These are phyloP conservation scores for Fusarium metavorans DNA, from an alignment of 2,329 filamentous ascomycete species.

Conservation along the genomic window DNA sequence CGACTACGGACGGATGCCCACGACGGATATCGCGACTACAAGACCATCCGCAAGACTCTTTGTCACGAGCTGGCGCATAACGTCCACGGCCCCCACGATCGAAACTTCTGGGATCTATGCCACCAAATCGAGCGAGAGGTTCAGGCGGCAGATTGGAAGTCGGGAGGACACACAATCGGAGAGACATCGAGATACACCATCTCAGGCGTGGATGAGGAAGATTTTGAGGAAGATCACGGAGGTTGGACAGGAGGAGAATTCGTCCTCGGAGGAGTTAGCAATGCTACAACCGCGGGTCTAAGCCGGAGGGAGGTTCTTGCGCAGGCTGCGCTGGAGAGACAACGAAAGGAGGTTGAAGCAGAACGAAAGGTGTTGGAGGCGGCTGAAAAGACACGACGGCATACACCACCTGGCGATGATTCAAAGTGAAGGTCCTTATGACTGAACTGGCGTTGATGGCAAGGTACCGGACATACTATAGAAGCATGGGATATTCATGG, in stretches of 20 bases:
- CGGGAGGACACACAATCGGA: constrained; percentile 75
- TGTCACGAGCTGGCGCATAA: constrained; percentile 98
- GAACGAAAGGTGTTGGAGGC: constrained; percentile 48
- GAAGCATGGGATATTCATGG: constrained; percentile 25
- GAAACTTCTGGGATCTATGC: constrained; percentile 90
- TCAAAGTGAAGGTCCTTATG: constrained; percentile 31
- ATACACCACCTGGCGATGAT: constrained; percentile 36
- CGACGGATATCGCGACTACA: constrained; percentile 94
- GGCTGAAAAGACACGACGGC: constrained; percentile 45
- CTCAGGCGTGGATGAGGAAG: constrained; percentile 63
- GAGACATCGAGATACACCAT: constrained; percentile 71
- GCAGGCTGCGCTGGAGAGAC: constrained; percentile 54
- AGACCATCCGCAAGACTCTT: constrained; percentile 88
- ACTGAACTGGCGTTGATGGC: background rate
- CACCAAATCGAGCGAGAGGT: constrained; percentile 90
- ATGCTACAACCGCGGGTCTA: constrained; percentile 61
- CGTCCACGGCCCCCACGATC: constrained; percentile 85
- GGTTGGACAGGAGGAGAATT: constrained; percentile 86
- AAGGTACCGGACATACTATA: background rate
- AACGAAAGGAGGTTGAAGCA: constrained; percentile 48
- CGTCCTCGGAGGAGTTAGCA: constrained; percentile 71
- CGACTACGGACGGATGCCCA: constrained; percentile 92
- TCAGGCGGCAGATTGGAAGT: constrained; percentile 80
- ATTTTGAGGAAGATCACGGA: constrained; percentile 73
- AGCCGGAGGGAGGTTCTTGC: constrained; percentile 81